Base-by-base conservation (phyloP, 163 green algal species). In the Chlorella variabilis region DNA sequence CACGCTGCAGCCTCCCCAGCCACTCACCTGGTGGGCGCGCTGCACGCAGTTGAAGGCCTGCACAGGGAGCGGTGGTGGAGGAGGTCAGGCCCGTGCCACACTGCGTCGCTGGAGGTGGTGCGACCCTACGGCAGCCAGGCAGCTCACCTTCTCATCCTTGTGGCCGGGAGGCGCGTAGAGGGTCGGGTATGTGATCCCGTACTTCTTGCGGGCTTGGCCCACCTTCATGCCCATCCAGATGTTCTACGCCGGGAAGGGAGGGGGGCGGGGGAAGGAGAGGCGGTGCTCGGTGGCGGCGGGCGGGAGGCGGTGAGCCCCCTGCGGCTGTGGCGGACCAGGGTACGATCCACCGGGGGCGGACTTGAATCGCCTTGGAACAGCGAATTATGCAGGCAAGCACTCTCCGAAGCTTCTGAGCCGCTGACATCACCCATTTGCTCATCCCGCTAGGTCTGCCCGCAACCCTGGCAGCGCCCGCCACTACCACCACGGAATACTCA, bases 41-140 rank as follows among this genome's bases (percentile, higher is more conserved):
- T 67, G 27, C 59, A 67, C 75, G 81, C 90, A 95, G 83, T 95
- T 94, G 85, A 91, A 95, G n/a, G 51, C 51, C 51, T 62, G 7
- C 4, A 51, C 13, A 8, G 13, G 42, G 13, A 51, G 42, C 42
- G 9, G 42, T 51, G 42, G 8, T 51, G 9, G 9, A 51, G 13
- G 13, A 51, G 42, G 42, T 20, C 42, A 11, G 4, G 4, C 27
- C n/a, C 1, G 25, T 38, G 5, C 54, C 54, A 4, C 59, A 67
- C 59, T n/a, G n/a, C n/a, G n/a, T n/a, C n/a, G n/a, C n/a, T n/a
- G n/a, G n/a, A n/a, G n/a, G n/a, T n/a, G n/a, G n/a, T n/a, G n/a
- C n/a, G n/a, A n/a, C n/a, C n/a, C n/a, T 29, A 33, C 45, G 31
- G 70, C 48, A 65, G 70, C 1, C 61, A 77, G 20, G 31, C 70